Evolutionary conservation across 2,329 filamentous ascomycete genomes (phyloP).

Genomic region (Dactylonectria estremocensis): DNA sequence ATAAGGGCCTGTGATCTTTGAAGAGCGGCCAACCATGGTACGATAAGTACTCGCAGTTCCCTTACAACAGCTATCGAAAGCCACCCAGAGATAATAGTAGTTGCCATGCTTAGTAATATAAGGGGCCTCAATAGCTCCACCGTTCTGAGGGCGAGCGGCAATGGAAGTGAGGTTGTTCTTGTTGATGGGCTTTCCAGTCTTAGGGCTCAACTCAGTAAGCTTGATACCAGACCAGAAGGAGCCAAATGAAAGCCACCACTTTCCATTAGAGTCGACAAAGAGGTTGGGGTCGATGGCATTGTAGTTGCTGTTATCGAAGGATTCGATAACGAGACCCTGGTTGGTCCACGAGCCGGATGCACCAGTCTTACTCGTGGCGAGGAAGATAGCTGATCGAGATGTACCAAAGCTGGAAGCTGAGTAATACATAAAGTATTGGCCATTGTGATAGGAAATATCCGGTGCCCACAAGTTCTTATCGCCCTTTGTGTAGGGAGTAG

Average conservation of each 20-base stretch:
- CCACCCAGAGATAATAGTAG: slow-evolving; percentile 53
- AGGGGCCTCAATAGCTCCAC: slow-evolving; percentile 49
- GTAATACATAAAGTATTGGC: slow-evolving; percentile 52
- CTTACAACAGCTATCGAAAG: slow-evolving; percentile 51
- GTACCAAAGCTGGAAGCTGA: slow-evolving; percentile 50
- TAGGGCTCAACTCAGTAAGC: slow-evolving; percentile 46
- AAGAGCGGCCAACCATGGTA: slow-evolving; percentile 52
- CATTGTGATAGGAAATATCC: slow-evolving; percentile 61
- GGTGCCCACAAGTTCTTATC: slow-evolving; percentile 64
- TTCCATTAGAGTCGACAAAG: slow-evolving; percentile 46
- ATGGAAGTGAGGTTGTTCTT: slow-evolving; percentile 42
- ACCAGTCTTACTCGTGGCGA: slow-evolving; percentile 50
- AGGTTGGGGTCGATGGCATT: slow-evolving; percentile 53
- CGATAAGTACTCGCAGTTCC: slow-evolving; percentile 51
- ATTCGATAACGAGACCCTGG: slow-evolving; percentile 49
- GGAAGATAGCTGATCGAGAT: slow-evolving; percentile 50
- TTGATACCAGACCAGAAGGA: slow-evolving; percentile 54
- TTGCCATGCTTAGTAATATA: slow-evolving; percentile 47
- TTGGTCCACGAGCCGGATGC: slow-evolving; percentile 51
- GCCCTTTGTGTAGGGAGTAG: slow-evolving; percentile 49
- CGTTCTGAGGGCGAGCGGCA: slow-evolving; percentile 41
- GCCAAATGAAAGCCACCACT: slow-evolving; percentile 53
- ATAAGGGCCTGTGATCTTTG: slow-evolving; percentile 48
- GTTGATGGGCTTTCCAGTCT: slow-evolving; percentile 45
- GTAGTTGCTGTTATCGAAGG: slow-evolving; percentile 41